phyloP scores from a whole-genome alignment of 2,329 filamentous ascomycete genomes.

The Sporothrix mexicana region DNA sequence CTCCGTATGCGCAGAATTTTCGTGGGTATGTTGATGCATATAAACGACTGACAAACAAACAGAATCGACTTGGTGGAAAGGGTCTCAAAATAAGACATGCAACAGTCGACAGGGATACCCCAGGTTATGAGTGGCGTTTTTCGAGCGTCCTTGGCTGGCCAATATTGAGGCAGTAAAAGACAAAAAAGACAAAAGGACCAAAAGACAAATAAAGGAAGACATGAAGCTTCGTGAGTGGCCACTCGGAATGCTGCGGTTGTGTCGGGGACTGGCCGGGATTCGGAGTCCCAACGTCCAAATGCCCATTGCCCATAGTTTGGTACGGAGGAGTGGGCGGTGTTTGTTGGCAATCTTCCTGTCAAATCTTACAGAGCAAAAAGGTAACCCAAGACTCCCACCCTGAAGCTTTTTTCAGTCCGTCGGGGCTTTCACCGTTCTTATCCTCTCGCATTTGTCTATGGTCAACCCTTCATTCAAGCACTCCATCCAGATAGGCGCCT shows the following conservation, averaged over 20 bases:
- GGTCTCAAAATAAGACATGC: slow-evolving; percentile 11
- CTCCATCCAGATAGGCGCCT: slow-evolving; percentile 1
- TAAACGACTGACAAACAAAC: not conserved
- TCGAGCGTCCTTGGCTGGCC: not conserved
- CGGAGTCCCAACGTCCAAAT: no score
- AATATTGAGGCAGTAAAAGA: not conserved
- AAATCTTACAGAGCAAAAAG: not conserved
- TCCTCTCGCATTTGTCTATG: not conserved
- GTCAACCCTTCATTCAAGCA: no score
- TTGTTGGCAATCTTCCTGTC: slow-evolving; percentile 1
- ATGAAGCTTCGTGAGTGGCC: not conserved
- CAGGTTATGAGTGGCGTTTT: not conserved
- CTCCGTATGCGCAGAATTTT: not conserved
- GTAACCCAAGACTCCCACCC: not conserved
- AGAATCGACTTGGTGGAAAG: not conserved
- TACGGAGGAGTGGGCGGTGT: not conserved
- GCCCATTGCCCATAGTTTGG: not conserved
- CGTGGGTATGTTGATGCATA: no score
- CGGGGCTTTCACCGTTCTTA: no score
- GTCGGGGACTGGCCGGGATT: no score
- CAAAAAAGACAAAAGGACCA: not conserved
- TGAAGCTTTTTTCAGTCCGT: not conserved
- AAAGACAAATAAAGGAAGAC: not conserved
- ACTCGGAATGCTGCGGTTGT: slow-evolving; percentile 2
- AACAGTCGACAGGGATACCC: slow-evolving; percentile 9